Evolutionary conservation across 306 rosid genomes (phyloP).

Genomic region (Clitoria ternatea): DNA sequence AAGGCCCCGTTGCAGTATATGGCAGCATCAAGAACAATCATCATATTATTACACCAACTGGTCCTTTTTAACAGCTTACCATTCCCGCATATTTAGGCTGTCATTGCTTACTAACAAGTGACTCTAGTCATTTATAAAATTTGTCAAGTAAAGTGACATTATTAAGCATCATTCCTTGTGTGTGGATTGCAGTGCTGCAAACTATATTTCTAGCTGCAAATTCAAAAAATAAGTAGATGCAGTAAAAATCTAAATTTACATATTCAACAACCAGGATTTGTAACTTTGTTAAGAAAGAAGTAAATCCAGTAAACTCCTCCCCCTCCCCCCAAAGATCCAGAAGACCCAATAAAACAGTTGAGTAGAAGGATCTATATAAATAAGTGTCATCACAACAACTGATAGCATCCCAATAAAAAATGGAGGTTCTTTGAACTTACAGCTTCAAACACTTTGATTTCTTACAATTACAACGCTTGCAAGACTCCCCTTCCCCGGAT

Average conservation of each 20-base stretch:
- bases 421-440: slow-evolving; percentile 44
- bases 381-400: neutral
- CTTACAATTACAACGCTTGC: slow-evolving; percentile 91
- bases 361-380: neutral
- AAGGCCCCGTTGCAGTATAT: neutral
- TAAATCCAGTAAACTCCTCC: neutral
- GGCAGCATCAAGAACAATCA: neutral
- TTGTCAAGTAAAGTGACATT: neutral
- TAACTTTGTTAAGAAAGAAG: neutral
- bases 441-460: slow-evolving; percentile 94
- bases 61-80: neutral
- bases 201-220: neutral
- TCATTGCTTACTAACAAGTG: neutral
- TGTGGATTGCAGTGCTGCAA: neutral
- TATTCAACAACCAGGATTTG: neutral
- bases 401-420: neutral
- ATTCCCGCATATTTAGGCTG: neutral
- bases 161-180: neutral
- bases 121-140: neutral
- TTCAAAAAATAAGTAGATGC: neutral
- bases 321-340: neutral
- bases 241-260: neutral
- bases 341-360: neutral
- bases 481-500: slow-evolving; percentile 57
- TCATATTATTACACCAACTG: neutral